phyloP scores from a whole-genome alignment of 108 stramenopile genomes.

The Seminavis robusta region DNA sequence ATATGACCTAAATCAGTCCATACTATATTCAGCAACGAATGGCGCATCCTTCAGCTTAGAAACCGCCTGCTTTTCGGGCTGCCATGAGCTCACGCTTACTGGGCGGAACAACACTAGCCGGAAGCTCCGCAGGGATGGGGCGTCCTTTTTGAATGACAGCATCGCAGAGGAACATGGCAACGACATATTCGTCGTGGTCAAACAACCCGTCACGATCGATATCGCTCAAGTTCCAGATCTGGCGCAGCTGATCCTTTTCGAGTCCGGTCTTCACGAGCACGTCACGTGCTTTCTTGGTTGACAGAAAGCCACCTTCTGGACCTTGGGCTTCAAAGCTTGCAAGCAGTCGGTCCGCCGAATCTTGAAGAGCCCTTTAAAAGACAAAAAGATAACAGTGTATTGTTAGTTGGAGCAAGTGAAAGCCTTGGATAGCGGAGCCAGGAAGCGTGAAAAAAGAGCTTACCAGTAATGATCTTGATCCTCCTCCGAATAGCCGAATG shows the following conservation, averaged over 20 bases:
- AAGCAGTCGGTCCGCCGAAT: conserved; percentile 70
- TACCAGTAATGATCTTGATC: conserved; percentile 79
- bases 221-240: conserved; percentile 92
- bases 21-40: too few species aligned
- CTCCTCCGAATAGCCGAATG: conserved; percentile 70
- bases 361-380: conserved; percentile 64
- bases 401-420: conserved; percentile 5
- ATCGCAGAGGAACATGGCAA: conserved; percentile 91
- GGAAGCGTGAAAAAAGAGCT: conserved; percentile 11
- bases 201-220: conserved; percentile 91
- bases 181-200: conserved; percentile 88
- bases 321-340: conserved; percentile 70
- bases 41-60: neutral
- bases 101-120: conserved; percentile 69
- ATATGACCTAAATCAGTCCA: too few species aligned
- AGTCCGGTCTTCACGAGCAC: conserved; percentile 85
- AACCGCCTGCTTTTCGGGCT: conserved; percentile 1
- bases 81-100: conserved; percentile 47
- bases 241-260: conserved; percentile 80
- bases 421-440: neutral
- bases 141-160: conserved; percentile 84
- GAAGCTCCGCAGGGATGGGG: conserved; percentile 77
- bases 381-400: conserved; percentile 2
- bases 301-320: conserved; percentile 79
- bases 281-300: conserved; percentile 72